These are phyloP conservation scores for Tuber magnatum DNA, from an alignment of 495 filamentous ascomycete genomes.

Conservation along the genomic window DNA sequence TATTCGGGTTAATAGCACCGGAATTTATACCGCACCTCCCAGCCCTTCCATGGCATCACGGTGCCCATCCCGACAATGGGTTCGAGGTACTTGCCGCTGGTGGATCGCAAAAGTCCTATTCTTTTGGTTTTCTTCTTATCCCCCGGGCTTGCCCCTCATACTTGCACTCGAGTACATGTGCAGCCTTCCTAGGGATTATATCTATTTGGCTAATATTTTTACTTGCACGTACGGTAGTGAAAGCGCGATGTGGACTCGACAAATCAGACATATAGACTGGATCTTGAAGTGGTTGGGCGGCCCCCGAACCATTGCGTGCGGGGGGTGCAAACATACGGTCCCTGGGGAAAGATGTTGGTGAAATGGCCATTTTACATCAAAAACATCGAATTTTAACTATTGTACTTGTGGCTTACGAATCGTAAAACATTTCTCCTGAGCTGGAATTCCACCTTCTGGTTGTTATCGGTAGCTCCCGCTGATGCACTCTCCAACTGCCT, in stretches of 20 bases:
- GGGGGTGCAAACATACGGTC: neutral
- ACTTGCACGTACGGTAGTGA: neutral
- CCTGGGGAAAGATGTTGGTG: neutral
- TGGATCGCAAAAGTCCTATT: neutral
- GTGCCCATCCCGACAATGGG: neutral
- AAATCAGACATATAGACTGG: neutral
- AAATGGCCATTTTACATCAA: neutral
- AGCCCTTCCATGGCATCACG: neutral
- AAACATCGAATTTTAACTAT: neutral
- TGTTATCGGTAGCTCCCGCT: neutral
- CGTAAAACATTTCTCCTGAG: too few species aligned
- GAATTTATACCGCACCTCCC: neutral
- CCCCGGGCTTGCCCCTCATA: neutral
- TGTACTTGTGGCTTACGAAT: neutral
- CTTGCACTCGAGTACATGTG: too few species aligned
- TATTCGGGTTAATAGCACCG: neutral
- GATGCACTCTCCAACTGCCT: neutral
- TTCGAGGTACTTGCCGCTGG: neutral
- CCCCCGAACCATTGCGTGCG: neutral
- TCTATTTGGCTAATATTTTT: neutral
- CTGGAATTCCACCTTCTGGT: too few species aligned
- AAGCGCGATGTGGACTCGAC: neutral
- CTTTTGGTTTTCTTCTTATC: neutral
- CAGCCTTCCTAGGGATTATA: neutral
- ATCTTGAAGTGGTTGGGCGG: neutral